phyloP scores from a whole-genome alignment of 1,284 basidiomycete genomes.

The Athelia sp. region DNA sequence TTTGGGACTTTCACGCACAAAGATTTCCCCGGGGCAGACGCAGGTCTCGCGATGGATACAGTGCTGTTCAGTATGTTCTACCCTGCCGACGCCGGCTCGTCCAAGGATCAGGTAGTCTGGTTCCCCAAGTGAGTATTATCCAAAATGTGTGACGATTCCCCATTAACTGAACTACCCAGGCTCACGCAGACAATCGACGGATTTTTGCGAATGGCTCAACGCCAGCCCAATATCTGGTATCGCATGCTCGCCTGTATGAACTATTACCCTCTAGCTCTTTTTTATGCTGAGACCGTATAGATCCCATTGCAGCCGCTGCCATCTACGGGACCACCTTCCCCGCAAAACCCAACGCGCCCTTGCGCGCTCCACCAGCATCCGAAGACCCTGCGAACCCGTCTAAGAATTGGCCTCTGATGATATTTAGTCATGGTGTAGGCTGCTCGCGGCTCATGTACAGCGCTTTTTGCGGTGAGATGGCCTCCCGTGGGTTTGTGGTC shows the following conservation, averaged over 20 bases:
- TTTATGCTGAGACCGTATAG: conserved; percentile 2
- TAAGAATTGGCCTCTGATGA: conserved; percentile 28
- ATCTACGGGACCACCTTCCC: conserved; percentile 34
- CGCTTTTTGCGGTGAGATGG: conserved; percentile 35
- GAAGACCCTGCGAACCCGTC: conserved; percentile 2
- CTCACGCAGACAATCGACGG: conserved; percentile 28
- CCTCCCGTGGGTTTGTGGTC: conserved; percentile 36
- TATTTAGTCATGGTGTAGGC: conserved; percentile 35
- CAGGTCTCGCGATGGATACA: conserved; percentile 28
- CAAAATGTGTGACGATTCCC: not conserved
- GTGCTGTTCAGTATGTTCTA: conserved; percentile 35
- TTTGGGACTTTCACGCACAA: conserved; percentile 26
- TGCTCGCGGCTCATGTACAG: conserved; percentile 34
- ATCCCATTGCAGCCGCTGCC: conserved; percentile 25
- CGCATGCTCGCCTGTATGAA: conserved; percentile 13
- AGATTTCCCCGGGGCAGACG: conserved; percentile 13
- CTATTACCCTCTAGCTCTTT: not conserved
- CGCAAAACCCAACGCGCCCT: conserved; percentile 24
- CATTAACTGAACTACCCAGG: too few species aligned
- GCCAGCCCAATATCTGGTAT: conserved; percentile 24
- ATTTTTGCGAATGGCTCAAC: conserved; percentile 31
- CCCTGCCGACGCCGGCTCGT: conserved; percentile 20
- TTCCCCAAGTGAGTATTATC: conserved; percentile 21
- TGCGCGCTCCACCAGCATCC: conserved; percentile 16
- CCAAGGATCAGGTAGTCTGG: conserved; percentile 16